Evolutionary conservation across 306 rosid species (phyloP).

Genomic region (Geum urbanum): DNA sequence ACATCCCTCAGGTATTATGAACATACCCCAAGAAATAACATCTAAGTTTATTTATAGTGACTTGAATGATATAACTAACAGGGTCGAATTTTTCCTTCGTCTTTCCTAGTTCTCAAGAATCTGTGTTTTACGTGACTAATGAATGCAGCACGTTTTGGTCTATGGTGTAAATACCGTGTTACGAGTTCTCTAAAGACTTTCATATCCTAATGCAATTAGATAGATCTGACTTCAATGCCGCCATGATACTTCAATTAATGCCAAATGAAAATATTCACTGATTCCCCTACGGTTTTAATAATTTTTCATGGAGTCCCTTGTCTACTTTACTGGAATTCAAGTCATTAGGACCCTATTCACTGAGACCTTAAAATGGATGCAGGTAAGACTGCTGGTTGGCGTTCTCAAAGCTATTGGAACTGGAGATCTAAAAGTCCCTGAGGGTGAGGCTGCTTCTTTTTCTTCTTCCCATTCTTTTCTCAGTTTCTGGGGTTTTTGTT

Average conservation of each 20-base stretch:
- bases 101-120: too few relatives aligned
- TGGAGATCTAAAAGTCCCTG: conserved; percentile 54
- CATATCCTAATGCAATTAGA: too few relatives aligned
- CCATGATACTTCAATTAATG: too few relatives aligned
- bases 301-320: neutral
- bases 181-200: too few relatives aligned
- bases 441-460: conserved; percentile 39
- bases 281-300: neutral
- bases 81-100: neutral
- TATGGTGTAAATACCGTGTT: neutral
- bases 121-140: neutral
- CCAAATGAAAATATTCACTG: too few relatives aligned
- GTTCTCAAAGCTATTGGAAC: conserved; percentile 80
- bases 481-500: too few relatives aligned
- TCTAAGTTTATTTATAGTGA: neutral
- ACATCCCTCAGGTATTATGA: neutral
- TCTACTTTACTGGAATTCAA: neutral
- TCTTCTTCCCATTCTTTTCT: neutral
- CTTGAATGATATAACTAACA: neutral
- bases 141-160: neutral
- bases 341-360: neutral
- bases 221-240: too few relatives aligned
- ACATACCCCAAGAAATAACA: neutral
- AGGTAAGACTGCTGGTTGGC: conserved; percentile 93
- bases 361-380: neutral